Evolutionary conservation across 495 filamentous ascomycete genomes (phyloP).

Genomic region (Xylaria grammica): DNA sequence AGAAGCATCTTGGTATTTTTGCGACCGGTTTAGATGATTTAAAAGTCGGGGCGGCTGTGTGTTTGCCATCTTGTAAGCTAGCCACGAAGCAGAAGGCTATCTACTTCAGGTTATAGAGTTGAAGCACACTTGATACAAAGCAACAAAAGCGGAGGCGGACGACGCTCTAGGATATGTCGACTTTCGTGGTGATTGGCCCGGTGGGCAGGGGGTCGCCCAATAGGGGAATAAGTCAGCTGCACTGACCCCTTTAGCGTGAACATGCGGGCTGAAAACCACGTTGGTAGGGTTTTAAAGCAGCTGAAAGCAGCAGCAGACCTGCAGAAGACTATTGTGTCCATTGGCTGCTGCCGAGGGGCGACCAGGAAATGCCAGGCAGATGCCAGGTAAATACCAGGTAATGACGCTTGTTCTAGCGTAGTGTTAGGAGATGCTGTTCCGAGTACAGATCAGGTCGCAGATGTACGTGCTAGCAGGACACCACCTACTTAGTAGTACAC

Average conservation of each 20-base stretch:
- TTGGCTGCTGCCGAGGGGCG: slow-evolving; percentile 22
- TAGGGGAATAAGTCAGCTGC: slow-evolving; percentile 37
- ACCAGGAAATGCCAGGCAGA: slow-evolving; percentile 8
- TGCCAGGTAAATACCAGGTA: slow-evolving; percentile 9
- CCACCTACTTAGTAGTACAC: no score
- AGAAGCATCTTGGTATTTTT: slow-evolving; percentile 22
- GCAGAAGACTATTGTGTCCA: slow-evolving; percentile 34
- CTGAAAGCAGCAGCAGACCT: slow-evolving; percentile 36
- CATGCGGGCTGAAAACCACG: slow-evolving; percentile 36
- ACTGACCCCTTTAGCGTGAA: slow-evolving; percentile 26
- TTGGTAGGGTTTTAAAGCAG: slow-evolving; percentile 26
- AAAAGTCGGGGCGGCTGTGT: slow-evolving; percentile 21
- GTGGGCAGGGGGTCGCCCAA: slow-evolving; percentile 28
- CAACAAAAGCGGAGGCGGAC: slow-evolving; percentile 30
- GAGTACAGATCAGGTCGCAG: not conserved
- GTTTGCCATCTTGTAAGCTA: slow-evolving; percentile 22
- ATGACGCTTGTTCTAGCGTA: slow-evolving; percentile 16
- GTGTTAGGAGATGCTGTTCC: not conserved
- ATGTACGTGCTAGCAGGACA: not conserved
- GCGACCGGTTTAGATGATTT: slow-evolving; percentile 22
- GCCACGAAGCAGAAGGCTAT: slow-evolving; percentile 22
- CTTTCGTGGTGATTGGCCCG: slow-evolving; percentile 30
- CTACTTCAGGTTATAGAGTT: slow-evolving; percentile 25
- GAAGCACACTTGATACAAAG: slow-evolving; percentile 26
- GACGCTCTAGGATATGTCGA: slow-evolving; percentile 14